These are phyloP conservation scores for Talaromyces trachyspermus DNA, from an alignment of 495 filamentous ascomycete species.

Conservation along the genomic window DNA sequence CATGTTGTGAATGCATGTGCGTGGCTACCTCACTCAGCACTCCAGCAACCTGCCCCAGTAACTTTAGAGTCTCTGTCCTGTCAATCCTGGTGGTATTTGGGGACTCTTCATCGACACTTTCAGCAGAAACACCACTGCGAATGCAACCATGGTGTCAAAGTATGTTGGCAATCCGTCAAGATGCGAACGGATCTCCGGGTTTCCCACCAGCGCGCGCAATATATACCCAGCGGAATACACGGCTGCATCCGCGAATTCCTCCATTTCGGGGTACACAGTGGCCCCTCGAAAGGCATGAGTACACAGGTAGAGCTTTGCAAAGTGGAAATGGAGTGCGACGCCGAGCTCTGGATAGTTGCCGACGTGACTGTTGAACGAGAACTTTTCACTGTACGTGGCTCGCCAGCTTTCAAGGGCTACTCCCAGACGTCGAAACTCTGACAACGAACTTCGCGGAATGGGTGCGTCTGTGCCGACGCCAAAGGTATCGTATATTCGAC, in stretches of 20 bases:
- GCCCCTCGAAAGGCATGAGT: constrained; percentile 12
- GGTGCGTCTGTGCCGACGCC: constrained; percentile 18
- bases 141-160: constrained; percentile 40
- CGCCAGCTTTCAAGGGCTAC: constrained; percentile 10
- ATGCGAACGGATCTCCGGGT: background rate
- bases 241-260: background rate
- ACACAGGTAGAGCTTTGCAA: constrained; percentile 12
- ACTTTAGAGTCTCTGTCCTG: background rate
- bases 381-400: constrained; percentile 9
- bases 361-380: background rate
- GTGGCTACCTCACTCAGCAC: background rate
- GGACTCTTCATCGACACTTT: constrained; percentile 17
- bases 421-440: constrained; percentile 8
- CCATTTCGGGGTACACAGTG: background rate
- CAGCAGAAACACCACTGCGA: constrained; percentile 36
- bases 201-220: background rate
- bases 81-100: background rate
- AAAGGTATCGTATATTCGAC: constrained; percentile 19
- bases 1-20: background rate
- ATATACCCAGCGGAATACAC: background rate
- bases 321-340: constrained; percentile 10
- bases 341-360: constrained; percentile 6
- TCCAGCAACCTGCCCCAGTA: background rate
- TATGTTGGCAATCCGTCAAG: constrained; percentile 39
- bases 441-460: constrained; percentile 4